These are phyloP conservation scores for Glarea lozoyensis DNA, from an alignment of 495 filamentous ascomycete genomes.

Conservation along the genomic window DNA sequence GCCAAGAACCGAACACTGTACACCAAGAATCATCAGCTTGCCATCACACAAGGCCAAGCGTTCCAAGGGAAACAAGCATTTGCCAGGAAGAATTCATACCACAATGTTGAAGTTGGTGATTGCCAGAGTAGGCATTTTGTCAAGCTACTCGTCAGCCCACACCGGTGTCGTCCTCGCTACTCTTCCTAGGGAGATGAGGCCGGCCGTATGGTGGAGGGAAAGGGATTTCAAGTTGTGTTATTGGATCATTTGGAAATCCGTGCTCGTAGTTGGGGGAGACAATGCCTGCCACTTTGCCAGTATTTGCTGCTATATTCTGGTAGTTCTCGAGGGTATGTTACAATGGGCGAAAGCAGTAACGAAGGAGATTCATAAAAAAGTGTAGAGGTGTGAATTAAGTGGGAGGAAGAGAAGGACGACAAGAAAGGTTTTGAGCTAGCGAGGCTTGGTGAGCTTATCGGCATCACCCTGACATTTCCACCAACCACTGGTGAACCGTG, in stretches of 20 bases:
- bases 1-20: constrained; percentile 61
- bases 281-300: constrained; percentile 16
- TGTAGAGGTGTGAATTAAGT: too few relatives aligned
- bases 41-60: constrained; percentile 15
- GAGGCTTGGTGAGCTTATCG: too few relatives aligned
- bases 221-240: constrained; percentile 28
- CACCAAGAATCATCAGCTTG: constrained; percentile 21
- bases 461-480: too few relatives aligned
- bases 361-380: too few relatives aligned
- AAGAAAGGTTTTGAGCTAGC: too few relatives aligned
- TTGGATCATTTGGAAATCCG: constrained; percentile 33
- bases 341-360: too few relatives aligned
- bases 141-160: constrained; percentile 22
- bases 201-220: constrained; percentile 11
- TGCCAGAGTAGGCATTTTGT: constrained; percentile 67
- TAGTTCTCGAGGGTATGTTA: too few relatives aligned
- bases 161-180: constrained; percentile 28
- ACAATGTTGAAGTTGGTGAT: constrained; percentile 80
- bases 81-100: background rate
- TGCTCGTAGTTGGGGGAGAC: background rate
- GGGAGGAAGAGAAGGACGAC: too few relatives aligned
- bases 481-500: too few relatives aligned
- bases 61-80: background rate
- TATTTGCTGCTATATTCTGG: too few relatives aligned
- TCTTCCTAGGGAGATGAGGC: constrained; percentile 21